phyloP scores from a whole-genome alignment of 1,284 basidiomycete genomes.

The Polyporus tsugae region DNA sequence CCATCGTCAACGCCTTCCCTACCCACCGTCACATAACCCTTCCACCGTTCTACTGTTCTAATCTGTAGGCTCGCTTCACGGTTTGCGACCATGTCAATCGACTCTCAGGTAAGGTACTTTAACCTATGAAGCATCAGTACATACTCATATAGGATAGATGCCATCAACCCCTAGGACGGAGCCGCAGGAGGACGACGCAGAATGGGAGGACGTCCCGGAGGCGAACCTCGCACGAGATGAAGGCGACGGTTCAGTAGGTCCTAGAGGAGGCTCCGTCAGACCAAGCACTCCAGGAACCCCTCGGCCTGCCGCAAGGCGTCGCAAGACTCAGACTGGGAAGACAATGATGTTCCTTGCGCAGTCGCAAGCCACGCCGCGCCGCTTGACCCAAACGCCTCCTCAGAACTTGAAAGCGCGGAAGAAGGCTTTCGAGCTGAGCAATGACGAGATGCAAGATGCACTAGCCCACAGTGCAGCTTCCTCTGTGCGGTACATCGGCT shows the following conservation, averaged over 20 bases:
- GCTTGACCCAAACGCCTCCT: not conserved
- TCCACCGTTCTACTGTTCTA: not conserved
- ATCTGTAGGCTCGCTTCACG: not conserved
- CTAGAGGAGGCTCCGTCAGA: conserved; percentile 5
- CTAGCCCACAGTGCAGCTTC: conserved; percentile 37
- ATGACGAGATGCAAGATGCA: conserved; percentile 31
- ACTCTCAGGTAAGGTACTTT: not conserved
- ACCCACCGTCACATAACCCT: not conserved
- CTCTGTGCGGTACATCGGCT: conserved; percentile 51
- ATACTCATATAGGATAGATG: not conserved
- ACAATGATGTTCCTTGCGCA: conserved; percentile 28
- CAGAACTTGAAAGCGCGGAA: not conserved
- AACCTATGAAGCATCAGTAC: not conserved
- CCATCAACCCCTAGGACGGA: not conserved
- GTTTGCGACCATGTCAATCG: not conserved
- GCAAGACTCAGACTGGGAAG: conserved; percentile 32
- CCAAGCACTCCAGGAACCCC: conserved; percentile 3
- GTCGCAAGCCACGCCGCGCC: conserved; percentile 20
- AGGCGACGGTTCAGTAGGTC: not conserved
- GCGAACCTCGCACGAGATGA: conserved; percentile 1
- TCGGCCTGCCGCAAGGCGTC: conserved; percentile 23
- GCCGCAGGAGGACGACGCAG: conserved; percentile 16
- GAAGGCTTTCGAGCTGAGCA: conserved; percentile 24
- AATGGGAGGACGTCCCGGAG: conserved; percentile 36
- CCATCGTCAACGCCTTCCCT: not conserved